phyloP scores from a whole-genome alignment of 202 grass and related monocot genomes.

The Brachypodium distachyon region DNA sequence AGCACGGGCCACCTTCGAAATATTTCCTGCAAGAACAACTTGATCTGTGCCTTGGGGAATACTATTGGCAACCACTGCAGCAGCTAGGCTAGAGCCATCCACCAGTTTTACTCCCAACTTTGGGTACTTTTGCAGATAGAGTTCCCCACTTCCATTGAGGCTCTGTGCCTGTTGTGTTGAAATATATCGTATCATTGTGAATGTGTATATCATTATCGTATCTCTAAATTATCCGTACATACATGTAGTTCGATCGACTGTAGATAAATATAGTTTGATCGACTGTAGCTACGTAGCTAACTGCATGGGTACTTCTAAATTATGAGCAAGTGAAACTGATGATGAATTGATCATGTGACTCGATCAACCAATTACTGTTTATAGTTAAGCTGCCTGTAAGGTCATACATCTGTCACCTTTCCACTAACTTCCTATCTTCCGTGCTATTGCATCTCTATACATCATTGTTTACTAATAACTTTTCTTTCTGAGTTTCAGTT shows the following conservation, averaged over 20 bases:
- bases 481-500: neutral
- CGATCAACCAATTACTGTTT: too few relatives aligned
- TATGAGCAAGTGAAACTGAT: neutral
- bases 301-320: neutral
- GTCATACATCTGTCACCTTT: too few relatives aligned
- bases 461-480: neutral
- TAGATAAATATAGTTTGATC: neutral
- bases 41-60: conserved; percentile 51
- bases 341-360: neutral
- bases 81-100: conserved; percentile 79
- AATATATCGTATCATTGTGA: neutral
- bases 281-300: neutral
- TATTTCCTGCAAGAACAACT: conserved; percentile 54
- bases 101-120: conserved; percentile 62
- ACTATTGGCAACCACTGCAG: conserved; percentile 54
- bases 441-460: neutral
- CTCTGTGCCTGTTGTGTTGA: conserved; percentile 36
- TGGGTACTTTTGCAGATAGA: conserved; percentile 76
- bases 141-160: conserved; percentile 59
- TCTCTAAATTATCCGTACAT: neutral
- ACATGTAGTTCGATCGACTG: neutral
- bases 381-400: too few relatives aligned
- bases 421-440: neutral
- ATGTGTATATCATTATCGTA: neutral
- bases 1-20: conserved; percentile 58